Conservation (phyloP, 192 early-diverging fungal species). For the Coemansia furcata region DNA sequence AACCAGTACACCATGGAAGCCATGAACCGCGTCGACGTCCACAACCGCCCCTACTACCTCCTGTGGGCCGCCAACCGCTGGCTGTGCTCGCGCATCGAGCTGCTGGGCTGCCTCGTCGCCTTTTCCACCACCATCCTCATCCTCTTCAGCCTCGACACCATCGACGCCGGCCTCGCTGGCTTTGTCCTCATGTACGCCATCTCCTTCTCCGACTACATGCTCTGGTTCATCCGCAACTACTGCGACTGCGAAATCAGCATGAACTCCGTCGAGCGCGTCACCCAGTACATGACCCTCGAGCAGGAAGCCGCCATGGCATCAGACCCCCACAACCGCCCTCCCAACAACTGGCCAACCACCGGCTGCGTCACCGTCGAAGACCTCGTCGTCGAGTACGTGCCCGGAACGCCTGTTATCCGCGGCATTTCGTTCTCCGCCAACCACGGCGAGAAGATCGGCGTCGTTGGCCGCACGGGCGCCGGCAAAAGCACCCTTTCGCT, state of each 20-base stretch:
- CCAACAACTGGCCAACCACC: conserved; percentile 62
- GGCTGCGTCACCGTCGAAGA: conserved; percentile 70
- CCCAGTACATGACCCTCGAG: conserved; percentile 79
- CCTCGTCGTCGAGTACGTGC: conserved; percentile 73
- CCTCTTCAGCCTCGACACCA: conserved; percentile 51
- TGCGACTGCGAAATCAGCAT: conserved; percentile 83
- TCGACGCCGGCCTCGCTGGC: conserved; percentile 87
- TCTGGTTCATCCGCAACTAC: conserved; percentile 82
- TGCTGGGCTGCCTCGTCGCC: conserved; percentile 72
- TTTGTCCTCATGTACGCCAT: conserved; percentile 83
- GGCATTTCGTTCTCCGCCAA: conserved; percentile 68
- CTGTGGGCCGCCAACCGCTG: conserved; percentile 91
- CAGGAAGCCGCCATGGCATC: conserved; percentile 61
- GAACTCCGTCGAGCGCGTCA: conserved; percentile 85
- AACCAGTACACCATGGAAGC: conserved; percentile 69
- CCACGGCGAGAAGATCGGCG: conserved; percentile 80
- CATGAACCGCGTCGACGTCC: conserved; percentile 63
- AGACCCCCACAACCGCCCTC: conserved; percentile 49
- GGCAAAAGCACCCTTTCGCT: conserved; percentile 77
- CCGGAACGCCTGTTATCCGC: conserved; percentile 76
- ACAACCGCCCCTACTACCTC: conserved; percentile 84
- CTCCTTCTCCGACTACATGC: conserved; percentile 75
- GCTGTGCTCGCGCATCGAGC: conserved; percentile 82
- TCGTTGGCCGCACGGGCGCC: conserved; percentile 90
- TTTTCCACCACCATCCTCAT: conserved; percentile 72